phyloP scores from a whole-genome alignment of 2,329 filamentous ascomycete genomes.

The Sordariomycetes sp. region DNA sequence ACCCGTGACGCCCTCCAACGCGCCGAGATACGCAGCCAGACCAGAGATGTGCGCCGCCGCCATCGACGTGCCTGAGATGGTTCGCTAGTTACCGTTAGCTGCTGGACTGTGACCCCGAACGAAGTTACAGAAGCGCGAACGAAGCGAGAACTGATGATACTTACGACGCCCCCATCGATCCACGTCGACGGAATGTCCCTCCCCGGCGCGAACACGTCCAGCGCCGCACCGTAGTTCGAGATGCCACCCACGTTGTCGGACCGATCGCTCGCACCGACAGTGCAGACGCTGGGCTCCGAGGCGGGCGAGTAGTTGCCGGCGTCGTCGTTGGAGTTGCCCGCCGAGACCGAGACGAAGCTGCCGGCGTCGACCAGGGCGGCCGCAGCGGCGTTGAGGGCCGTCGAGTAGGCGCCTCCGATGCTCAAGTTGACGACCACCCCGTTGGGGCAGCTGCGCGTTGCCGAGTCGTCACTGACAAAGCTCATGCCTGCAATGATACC shows the following conservation, averaged over 20 bases:
- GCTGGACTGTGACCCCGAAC: too few species aligned
- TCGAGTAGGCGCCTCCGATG: conserved; percentile 14
- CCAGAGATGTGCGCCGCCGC: conserved; percentile 3
- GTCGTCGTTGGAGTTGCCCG: conserved; percentile 8
- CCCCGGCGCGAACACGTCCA: conserved; percentile 42
- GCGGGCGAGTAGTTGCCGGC: conserved; percentile 8
- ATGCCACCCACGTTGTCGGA: conserved; percentile 25
- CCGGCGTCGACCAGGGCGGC: conserved; percentile 10
- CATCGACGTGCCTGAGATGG: conserved; percentile 3
- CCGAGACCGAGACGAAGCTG: conserved; percentile 9
- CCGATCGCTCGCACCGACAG: conserved; percentile 14
- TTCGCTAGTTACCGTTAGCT: background rate
- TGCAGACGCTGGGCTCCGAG: conserved; percentile 11
- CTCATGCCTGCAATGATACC: conserved; percentile 17
- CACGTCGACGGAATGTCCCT: conserved; percentile 33
- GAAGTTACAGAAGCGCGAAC: background rate
- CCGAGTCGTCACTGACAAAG: conserved; percentile 20
- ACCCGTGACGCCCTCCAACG: conserved; percentile 24
- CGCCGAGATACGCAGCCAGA: conserved; percentile 2
- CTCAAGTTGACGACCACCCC: conserved; percentile 34
- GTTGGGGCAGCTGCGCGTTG: conserved; percentile 10
- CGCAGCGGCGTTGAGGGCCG: conserved; percentile 23
- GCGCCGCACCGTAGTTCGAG: conserved; percentile 37
- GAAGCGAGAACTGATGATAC: conserved; percentile 2
- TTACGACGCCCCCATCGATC: conserved; percentile 25